A percentile compares a stretch with the other conserved stretches of the same genome.
Evolutionary conservation across 352 stramenopile genomes (phyloP).

Genomic region (Phytophthora vignae): DNA sequence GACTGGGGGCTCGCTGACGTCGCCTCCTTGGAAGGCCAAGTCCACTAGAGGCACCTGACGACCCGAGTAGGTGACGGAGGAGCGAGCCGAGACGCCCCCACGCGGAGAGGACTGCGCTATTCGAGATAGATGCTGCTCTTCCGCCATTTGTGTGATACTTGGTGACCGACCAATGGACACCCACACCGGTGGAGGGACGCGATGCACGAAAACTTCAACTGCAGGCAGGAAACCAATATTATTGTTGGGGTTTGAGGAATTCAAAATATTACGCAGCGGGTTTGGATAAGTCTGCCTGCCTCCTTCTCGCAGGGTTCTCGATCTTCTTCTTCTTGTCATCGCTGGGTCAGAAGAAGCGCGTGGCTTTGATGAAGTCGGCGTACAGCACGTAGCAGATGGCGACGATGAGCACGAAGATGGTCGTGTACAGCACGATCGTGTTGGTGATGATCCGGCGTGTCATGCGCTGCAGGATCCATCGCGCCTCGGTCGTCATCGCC

Average conservation of each 20-base stretch:
- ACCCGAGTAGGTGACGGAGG: slow-evolving; percentile 35
- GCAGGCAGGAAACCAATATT: background rate
- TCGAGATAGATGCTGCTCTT: slow-evolving; percentile 26
- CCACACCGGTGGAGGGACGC: slow-evolving; percentile 19
- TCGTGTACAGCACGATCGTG: slow-evolving; percentile 81
- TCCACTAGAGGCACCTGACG: slow-evolving; percentile 41
- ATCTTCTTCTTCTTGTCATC: background rate
- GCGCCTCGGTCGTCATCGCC: slow-evolving; percentile 69
- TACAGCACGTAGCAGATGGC: slow-evolving; percentile 83
- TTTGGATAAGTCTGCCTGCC: background rate
- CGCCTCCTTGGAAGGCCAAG: slow-evolving; percentile 41
- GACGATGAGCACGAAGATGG: slow-evolving; percentile 71
- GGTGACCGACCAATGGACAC: background rate
- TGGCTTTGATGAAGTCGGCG: slow-evolving; percentile 71
- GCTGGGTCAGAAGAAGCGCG: slow-evolving; percentile 30
- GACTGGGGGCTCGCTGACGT: slow-evolving; percentile 5
- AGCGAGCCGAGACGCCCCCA: slow-evolving; percentile 18
- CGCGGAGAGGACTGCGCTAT: slow-evolving; percentile 35
- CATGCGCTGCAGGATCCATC: slow-evolving; percentile 79
- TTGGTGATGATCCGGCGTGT: slow-evolving; percentile 81
- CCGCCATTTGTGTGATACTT: slow-evolving; percentile 25
- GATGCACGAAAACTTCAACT: slow-evolving; percentile 2
- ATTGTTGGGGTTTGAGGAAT: background rate
- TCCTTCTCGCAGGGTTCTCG: background rate
- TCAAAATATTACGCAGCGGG: slow-evolving; percentile 2